phyloP scores from a whole-genome alignment of 106 monocot genomes.

The Allium fistulosum region DNA sequence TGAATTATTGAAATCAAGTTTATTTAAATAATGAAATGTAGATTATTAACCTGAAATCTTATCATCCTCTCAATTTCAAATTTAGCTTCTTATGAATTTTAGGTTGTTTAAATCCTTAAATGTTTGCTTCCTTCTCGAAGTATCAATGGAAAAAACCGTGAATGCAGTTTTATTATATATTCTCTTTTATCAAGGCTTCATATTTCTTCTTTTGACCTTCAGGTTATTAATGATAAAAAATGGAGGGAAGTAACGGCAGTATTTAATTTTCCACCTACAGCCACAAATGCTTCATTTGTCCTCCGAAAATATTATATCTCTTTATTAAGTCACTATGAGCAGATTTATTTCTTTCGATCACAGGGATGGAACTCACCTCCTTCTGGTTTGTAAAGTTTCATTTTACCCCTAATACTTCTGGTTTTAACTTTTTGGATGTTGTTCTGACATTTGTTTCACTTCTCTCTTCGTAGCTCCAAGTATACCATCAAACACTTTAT shows the following conservation, averaged over 20 bases:
- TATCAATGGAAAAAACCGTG: neutral
- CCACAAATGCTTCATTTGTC: constrained; percentile 96
- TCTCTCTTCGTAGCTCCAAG: constrained; percentile 10
- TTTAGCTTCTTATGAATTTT: neutral
- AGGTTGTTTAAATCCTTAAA: neutral
- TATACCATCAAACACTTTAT: constrained; percentile 9
- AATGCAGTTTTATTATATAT: neutral
- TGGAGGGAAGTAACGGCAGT: constrained; percentile 86
- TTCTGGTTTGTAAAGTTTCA: constrained; percentile 15
- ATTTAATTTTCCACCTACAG: constrained; percentile 90
- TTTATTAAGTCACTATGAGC: constrained; percentile 76
- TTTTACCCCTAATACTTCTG: neutral
- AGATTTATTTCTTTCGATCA: constrained; percentile 68
- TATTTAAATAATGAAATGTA: no score
- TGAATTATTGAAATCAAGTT: no score
- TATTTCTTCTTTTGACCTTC: constrained; percentile 2
- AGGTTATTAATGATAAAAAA: constrained; percentile 68
- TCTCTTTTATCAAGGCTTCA: neutral
- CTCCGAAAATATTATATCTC: constrained; percentile 85
- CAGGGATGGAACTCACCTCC: constrained; percentile 38
- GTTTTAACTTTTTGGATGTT: neutral
- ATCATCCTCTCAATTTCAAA: neutral
- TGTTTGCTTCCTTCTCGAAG: neutral
- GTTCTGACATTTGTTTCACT: neutral
- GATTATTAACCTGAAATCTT: neutral